phyloP scores from a whole-genome alignment of 164 flowering plant genomes.

The Kingdonia uniflora region DNA sequence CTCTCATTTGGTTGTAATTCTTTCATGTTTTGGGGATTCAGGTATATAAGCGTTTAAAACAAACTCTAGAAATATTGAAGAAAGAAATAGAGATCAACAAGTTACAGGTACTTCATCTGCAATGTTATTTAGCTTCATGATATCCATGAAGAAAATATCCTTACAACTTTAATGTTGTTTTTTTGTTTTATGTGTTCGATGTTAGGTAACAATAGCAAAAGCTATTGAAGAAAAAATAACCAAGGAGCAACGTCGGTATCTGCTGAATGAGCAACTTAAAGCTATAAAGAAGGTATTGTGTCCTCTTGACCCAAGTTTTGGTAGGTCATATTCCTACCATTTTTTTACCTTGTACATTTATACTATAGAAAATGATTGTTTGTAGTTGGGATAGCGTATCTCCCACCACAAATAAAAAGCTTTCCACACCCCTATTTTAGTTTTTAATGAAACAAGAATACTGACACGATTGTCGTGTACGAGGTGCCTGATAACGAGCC shows the following conservation, averaged over 20 bases:
- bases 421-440: too few species aligned
- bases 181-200: slow-evolving; percentile 2
- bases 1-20: too few species aligned
- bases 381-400: too few species aligned
- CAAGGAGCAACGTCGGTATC: slow-evolving; percentile 90
- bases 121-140: not conserved
- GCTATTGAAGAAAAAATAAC: slow-evolving; percentile 98
- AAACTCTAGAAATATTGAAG: slow-evolving; percentile 81
- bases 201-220: slow-evolving; percentile 91
- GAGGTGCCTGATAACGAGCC: too few species aligned
- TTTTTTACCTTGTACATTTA: too few species aligned
- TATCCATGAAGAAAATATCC: too few species aligned
- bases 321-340: too few species aligned
- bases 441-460: too few species aligned
- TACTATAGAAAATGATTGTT: too few species aligned
- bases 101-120: slow-evolving; percentile 59
- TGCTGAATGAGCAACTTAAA: slow-evolving; percentile 95
- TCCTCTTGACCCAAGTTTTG: not conserved
- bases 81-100: slow-evolving; percentile 97
- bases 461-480: too few species aligned
- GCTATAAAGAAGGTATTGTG: slow-evolving; percentile 85
- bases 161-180: not conserved
- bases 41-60: slow-evolving; percentile 79
- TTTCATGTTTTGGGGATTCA: slow-evolving; percentile 20
- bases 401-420: too few species aligned